phyloP scores from a whole-genome alignment of 495 filamentous ascomycete genomes.

The Aspergillus olivimuriae region DNA sequence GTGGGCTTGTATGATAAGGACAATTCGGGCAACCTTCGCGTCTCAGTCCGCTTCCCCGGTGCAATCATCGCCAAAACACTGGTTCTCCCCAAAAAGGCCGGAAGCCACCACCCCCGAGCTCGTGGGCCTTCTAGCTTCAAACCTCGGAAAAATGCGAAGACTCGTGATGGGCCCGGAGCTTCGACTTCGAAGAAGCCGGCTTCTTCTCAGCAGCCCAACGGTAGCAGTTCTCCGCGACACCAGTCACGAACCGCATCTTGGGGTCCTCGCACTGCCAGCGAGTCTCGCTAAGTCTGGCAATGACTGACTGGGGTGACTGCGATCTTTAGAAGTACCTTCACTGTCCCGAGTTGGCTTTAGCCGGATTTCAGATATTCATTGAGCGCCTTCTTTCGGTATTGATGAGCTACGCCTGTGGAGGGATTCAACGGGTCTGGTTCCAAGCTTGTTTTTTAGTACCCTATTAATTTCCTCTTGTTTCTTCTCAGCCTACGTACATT shows the following conservation, averaged over 20 bases:
- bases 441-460: constrained; percentile 17
- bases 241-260: constrained; percentile 28
- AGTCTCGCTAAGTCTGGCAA: constrained; percentile 13
- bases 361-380: constrained; percentile 17
- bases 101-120: constrained; percentile 17
- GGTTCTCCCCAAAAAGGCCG: constrained; percentile 26
- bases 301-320: too few relatives aligned
- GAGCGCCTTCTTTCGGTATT: constrained; percentile 20
- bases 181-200: constrained; percentile 22
- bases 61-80: constrained; percentile 22
- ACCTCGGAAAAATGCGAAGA: constrained; percentile 29
- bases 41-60: constrained; percentile 34
- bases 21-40: constrained; percentile 23
- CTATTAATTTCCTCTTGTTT: constrained; percentile 15
- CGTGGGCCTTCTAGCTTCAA: constrained; percentile 26
- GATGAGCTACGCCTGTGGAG: constrained; percentile 21
- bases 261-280: constrained; percentile 22
- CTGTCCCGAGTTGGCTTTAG: constrained; percentile 10
- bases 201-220: constrained; percentile 20
- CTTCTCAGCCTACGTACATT: constrained; percentile 13
- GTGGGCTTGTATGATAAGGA: constrained; percentile 34
- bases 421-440: constrained; percentile 13
- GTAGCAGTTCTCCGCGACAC: constrained; percentile 22
- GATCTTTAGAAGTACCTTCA: too few relatives aligned
- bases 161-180: constrained; percentile 23